phyloP scores from a whole-genome alignment of 108 stramenopile species.

The Nitzschia sp. region DNA sequence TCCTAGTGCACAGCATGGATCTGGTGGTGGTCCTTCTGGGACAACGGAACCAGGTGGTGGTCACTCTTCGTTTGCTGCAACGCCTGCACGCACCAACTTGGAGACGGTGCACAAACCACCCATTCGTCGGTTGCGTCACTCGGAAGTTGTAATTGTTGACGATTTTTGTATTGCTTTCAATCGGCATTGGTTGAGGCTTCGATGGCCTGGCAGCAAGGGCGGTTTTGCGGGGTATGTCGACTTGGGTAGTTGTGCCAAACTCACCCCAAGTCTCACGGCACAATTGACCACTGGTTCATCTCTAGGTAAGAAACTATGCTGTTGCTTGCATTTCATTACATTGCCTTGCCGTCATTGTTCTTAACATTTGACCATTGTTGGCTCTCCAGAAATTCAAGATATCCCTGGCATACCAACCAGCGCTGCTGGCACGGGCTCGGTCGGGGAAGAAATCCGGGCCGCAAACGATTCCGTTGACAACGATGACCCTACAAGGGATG shows the following conservation, averaged over 20 bases:
- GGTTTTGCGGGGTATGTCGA: slow-evolving; percentile 85
- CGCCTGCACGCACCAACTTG: not conserved
- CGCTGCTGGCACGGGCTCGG: not conserved
- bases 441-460: slow-evolving; percentile 11
- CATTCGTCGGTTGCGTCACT: slow-evolving; percentile 75
- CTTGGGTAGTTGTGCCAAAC: slow-evolving; percentile 37
- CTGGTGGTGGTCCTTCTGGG: not conserved
- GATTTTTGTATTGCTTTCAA: slow-evolving; percentile 57
- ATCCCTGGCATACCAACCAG: not conserved
- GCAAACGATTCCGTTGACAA: slow-evolving; percentile 10
- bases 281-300: not conserved
- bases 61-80: slow-evolving; percentile 2
- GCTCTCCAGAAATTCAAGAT: not conserved
- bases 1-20: not conserved
- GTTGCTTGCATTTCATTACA: not conserved
- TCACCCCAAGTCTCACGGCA: not conserved
- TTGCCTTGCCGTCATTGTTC: not conserved
- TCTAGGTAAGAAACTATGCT: not conserved
- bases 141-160: slow-evolving; percentile 83
- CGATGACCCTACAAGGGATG: slow-evolving; percentile 32
- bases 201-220: slow-evolving; percentile 79
- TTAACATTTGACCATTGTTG: not conserved
- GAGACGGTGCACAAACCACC: not conserved
- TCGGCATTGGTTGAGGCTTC: slow-evolving; percentile 74
- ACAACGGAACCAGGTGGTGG: not conserved